phyloP scores from a whole-genome alignment of 805 yeast species.

The Saturnispora kantuleensis region DNA sequence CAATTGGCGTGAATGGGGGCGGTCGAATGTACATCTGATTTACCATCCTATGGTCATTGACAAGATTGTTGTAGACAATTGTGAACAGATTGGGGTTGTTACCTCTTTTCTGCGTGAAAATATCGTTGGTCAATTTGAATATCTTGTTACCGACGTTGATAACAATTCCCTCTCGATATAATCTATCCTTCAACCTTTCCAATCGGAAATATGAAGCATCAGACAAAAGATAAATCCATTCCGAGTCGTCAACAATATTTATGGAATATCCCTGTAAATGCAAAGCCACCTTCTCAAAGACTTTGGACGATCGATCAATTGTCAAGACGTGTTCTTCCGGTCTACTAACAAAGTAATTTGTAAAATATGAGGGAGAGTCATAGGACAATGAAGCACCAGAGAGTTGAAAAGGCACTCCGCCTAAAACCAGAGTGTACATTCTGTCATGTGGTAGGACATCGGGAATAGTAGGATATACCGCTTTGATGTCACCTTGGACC shows the following conservation, averaged over 20 bases:
- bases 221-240: constrained; percentile 49
- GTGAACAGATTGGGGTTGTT: constrained; percentile 73
- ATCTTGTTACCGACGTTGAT: constrained; percentile 48
- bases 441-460: constrained; percentile 54
- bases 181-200: constrained; percentile 39
- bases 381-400: constrained; percentile 81
- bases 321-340: constrained; percentile 33
- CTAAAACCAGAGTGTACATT: constrained; percentile 64
- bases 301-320: constrained; percentile 64
- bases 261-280: constrained; percentile 80
- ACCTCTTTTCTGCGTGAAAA: constrained; percentile 46
- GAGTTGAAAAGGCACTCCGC: constrained; percentile 47
- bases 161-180: constrained; percentile 47
- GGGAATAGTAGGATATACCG: constrained; percentile 28
- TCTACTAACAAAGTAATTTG: constrained; percentile 46
- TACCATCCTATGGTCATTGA: constrained; percentile 37
- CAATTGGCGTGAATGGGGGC: constrained; percentile 59
- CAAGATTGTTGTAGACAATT: constrained; percentile 44
- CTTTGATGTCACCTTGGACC: not conserved
- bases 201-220: constrained; percentile 70
- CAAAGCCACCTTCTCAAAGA: constrained; percentile 54
- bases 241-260: constrained; percentile 46
- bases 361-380: constrained; percentile 84
- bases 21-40: constrained; percentile 49
- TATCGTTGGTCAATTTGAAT: constrained; percentile 47